Evolutionary conservation across 257 asterid genomes (phyloP).

Genomic region (Penstemon newberryi): DNA sequence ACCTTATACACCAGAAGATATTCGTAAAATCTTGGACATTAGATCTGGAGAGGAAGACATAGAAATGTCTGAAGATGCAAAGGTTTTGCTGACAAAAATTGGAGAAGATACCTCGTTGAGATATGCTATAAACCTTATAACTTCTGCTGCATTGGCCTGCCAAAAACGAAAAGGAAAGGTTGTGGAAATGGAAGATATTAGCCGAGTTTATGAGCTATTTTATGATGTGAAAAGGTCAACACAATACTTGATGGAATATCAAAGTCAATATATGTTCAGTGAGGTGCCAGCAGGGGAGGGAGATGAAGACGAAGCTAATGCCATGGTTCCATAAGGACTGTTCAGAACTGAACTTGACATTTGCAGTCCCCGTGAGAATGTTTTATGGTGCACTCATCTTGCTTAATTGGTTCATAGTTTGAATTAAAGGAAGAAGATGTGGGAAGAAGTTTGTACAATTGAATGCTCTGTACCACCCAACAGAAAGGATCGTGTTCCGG

Average conservation of each 20-base stretch:
- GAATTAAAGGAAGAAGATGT: too few relatives aligned
- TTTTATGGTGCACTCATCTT: too few relatives aligned
- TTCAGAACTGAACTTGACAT: too few relatives aligned
- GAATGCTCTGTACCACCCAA: too few relatives aligned
- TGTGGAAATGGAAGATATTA: conserved; percentile 89
- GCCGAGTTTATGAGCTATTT: conserved; percentile 80
- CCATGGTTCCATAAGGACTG: conserved; percentile 54
- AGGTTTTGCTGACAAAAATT: conserved; percentile 67
- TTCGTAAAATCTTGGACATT: conserved; percentile 78
- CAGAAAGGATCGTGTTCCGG: too few relatives aligned
- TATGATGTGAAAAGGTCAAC: conserved; percentile 88
- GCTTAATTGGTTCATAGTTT: too few relatives aligned
- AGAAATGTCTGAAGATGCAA: conserved; percentile 90
- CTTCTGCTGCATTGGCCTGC: conserved; percentile 79
- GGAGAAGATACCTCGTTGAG: conserved; percentile 88
- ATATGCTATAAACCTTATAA: conserved; percentile 78
- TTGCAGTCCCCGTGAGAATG: too few relatives aligned
- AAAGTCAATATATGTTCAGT: conserved; percentile 83
- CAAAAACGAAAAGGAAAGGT: conserved; percentile 67
- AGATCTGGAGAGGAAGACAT: conserved; percentile 88
- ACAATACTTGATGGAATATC: conserved; percentile 89
- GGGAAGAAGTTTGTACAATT: too few relatives aligned
- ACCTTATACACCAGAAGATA: conserved; percentile 78
- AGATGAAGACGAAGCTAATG: conserved; percentile 52
- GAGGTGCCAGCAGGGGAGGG: conserved; percentile 62